Conservation (phyloP, 352 stramenopile species). For the Globisporangium cystogenes region DNA sequence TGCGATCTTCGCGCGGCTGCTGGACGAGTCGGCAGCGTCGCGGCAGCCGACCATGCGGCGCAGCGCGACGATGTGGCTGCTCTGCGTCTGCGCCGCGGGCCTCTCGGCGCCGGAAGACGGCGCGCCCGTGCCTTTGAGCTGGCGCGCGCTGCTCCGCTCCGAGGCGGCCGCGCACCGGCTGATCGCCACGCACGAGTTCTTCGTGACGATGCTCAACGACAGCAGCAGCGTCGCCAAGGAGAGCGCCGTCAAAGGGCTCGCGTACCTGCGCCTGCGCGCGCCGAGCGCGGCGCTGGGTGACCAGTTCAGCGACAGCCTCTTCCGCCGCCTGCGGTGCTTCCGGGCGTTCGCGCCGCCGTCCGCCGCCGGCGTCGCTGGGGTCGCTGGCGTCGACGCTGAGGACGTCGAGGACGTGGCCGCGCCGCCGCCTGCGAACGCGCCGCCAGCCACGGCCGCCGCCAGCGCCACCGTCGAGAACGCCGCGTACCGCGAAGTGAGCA, state of each 20-base stretch:
- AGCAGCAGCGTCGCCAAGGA: conserved; percentile 57
- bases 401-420: conserved; percentile 12
- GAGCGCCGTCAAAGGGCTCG: conserved; percentile 69
- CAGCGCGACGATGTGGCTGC: conserved; percentile 55
- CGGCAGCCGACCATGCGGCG: conserved; percentile 38
- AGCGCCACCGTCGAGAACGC: conserved; percentile 55
- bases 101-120: conserved; percentile 12
- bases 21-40: conserved; percentile 30
- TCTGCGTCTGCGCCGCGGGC: conserved; percentile 60
- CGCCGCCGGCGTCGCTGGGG: conserved; percentile 17
- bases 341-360: conserved; percentile 46
- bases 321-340: conserved; percentile 72
- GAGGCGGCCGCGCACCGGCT: conserved; percentile 23
- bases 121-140: conserved; percentile 14
- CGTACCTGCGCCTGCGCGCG: conserved; percentile 58
- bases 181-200: conserved; percentile 62
- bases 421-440: not conserved
- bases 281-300: conserved; percentile 43
- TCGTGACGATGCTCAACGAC: conserved; percentile 80
- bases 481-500: conserved; percentile 81
- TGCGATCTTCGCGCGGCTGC: conserved; percentile 32
- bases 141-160: conserved; percentile 28
- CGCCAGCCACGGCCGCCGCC: conserved; percentile 3
- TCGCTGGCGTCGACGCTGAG: conserved; percentile 21
- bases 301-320: conserved; percentile 75